Conservation (phyloP, 495 filamentous ascomycete genomes). For the Poronia punctata region DNA sequence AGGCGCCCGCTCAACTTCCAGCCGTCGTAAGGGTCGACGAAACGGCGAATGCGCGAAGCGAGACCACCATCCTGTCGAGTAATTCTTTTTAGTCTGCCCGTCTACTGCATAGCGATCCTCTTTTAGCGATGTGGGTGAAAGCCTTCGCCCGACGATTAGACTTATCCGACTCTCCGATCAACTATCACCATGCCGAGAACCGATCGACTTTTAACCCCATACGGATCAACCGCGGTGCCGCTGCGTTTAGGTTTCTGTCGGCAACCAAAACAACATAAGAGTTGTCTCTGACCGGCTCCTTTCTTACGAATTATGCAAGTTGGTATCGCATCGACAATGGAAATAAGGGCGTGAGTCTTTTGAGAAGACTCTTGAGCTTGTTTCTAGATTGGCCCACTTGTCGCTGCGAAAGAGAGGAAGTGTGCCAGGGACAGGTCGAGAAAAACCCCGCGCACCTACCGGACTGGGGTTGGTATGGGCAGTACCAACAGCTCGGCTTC, state of each 20-base stretch:
- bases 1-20: slow-evolving; percentile 87
- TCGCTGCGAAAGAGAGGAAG: slow-evolving; percentile 1
- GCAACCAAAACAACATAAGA: slow-evolving; percentile 3
- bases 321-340: slow-evolving; percentile 5
- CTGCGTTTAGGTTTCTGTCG: slow-evolving; percentile 6
- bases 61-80: slow-evolving; percentile 5
- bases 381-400: slow-evolving; percentile 2
- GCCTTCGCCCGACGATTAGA: slow-evolving; percentile 25
- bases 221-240: slow-evolving; percentile 6
- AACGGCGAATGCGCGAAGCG: slow-evolving; percentile 1
- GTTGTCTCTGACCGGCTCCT: slow-evolving; percentile 3
- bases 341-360: slow-evolving; percentile 4
- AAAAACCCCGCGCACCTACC: slow-evolving; percentile 3
- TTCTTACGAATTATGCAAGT: slow-evolving; percentile 3
- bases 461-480: too few relatives aligned
- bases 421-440: slow-evolving; percentile 4
- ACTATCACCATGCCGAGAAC: slow-evolving; percentile 1
- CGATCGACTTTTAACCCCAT: slow-evolving; percentile 4
- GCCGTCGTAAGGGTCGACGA: slow-evolving; percentile 46
- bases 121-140: slow-evolving; percentile 27
- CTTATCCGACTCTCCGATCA: slow-evolving; percentile 11
- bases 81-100: slow-evolving; percentile 20
- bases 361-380: slow-evolving; percentile 5
- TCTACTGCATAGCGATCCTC: slow-evolving; percentile 39
- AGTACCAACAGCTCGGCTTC: too few relatives aligned